A percentile compares a stretch with the other conserved stretches of the same genome.
These are phyloP conservation scores for Trypanosoma caninum DNA, from an alignment of 208 protist genomes.

Conservation along the genomic window DNA sequence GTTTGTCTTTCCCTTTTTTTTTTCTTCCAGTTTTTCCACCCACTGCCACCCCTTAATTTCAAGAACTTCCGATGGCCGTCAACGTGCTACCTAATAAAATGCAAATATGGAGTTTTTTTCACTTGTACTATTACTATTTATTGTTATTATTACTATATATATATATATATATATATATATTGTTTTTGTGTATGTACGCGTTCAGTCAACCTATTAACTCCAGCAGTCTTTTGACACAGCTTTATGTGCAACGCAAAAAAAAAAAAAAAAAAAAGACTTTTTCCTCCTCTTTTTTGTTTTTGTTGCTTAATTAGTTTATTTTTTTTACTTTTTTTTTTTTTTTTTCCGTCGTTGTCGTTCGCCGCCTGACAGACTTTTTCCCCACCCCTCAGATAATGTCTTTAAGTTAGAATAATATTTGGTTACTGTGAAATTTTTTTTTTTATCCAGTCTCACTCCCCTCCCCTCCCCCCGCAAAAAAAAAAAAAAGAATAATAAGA, in stretches of 20 bases:
- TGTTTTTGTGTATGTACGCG: too few species aligned
- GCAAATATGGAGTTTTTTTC: too few species aligned
- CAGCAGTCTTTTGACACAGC: not conserved
- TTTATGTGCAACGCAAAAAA: too few species aligned
- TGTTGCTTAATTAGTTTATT: not conserved
- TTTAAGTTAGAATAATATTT: not conserved
- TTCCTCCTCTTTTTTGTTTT: not conserved
- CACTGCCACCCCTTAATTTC: not conserved
- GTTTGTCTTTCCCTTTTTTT: not conserved
- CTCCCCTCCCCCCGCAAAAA: too few species aligned
- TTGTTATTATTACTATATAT: too few species aligned
- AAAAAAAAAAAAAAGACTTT: too few species aligned
- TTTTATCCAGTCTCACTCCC: too few species aligned
- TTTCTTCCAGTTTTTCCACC: not conserved
- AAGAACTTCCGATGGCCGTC: not conserved
- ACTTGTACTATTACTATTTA: too few species aligned
- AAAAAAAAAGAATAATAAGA: constrained; percentile 19
- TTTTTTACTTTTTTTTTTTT: not conserved
- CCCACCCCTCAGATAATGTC: not conserved
- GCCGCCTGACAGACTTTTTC: not conserved
- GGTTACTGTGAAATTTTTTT: constrained; percentile 6
- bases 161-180: too few species aligned
- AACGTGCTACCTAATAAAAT: not conserved
- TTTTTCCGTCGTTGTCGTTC: not conserved
- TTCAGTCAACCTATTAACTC: not conserved